Evolutionary conservation across 768 basidiomycete species (phyloP).

Genomic region (Podaxis sp.): DNA sequence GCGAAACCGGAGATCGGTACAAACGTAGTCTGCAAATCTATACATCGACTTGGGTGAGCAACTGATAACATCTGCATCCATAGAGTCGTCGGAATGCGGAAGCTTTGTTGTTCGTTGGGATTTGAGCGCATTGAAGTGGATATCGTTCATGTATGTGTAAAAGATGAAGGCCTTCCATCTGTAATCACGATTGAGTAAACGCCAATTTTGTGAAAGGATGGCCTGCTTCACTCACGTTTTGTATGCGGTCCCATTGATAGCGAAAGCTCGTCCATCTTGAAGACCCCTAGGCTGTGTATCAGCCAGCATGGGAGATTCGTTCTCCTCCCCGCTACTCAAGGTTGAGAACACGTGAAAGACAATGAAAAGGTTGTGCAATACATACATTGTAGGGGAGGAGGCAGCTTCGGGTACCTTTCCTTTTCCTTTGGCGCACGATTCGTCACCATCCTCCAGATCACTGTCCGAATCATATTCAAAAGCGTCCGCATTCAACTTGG

Average conservation of each 20-base stretch:
- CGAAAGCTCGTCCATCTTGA: slow-evolving; percentile 7
- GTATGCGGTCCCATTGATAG: slow-evolving; percentile 11
- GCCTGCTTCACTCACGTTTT: background rate
- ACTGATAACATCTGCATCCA: background rate
- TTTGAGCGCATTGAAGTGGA: slow-evolving; percentile 7
- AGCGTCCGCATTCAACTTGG: slow-evolving; percentile 6
- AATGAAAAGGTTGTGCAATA: background rate
- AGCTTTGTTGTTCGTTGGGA: background rate
- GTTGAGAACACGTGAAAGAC: background rate
- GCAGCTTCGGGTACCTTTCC: background rate
- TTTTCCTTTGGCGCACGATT: background rate
- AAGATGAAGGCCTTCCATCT: slow-evolving; percentile 16
- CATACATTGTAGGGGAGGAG: background rate
- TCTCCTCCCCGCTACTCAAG: background rate
- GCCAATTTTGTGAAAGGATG: background rate
- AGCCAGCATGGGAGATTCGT: background rate
- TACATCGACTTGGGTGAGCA: slow-evolving; percentile 42
- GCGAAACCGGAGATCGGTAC: background rate
- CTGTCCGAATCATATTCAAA: slow-evolving; percentile 18
- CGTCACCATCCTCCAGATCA: slow-evolving; percentile 11
- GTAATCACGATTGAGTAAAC: background rate
- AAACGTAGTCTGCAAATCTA: slow-evolving; percentile 25
- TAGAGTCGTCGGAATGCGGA: background rate
- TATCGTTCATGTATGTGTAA: slow-evolving; percentile 13
- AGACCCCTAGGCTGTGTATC: background rate